Evolutionary conservation across 495 filamentous ascomycete species (phyloP).

Genomic region (Penicillium cataractarum): DNA sequence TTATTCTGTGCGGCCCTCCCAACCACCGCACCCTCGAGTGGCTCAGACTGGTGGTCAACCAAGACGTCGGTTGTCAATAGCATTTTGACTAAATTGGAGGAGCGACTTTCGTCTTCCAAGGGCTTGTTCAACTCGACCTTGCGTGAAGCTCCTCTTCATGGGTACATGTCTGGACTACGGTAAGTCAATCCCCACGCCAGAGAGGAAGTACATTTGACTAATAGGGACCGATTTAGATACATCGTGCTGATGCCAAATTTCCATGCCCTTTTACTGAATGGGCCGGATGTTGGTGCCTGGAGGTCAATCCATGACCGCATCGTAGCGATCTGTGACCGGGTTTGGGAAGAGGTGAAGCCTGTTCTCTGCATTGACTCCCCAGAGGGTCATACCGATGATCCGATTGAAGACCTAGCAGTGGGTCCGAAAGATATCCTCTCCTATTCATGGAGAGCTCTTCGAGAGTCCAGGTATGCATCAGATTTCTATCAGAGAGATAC

Average conservation of each 20-base stretch:
- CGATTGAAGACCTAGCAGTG: slow-evolving; percentile 66
- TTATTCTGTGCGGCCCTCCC: slow-evolving; percentile 49
- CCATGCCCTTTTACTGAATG: slow-evolving; percentile 32
- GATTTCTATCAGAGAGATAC: not conserved
- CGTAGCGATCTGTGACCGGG: slow-evolving; percentile 55
- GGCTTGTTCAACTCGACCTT: slow-evolving; percentile 62
- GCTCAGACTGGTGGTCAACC: slow-evolving; percentile 40
- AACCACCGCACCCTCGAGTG: slow-evolving; percentile 6
- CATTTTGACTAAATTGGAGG: slow-evolving; percentile 55
- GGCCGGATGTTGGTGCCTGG: slow-evolving; percentile 31
- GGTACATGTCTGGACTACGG: slow-evolving; percentile 67
- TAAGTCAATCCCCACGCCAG: slow-evolving; percentile 37
- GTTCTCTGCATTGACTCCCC: slow-evolving; percentile 90
- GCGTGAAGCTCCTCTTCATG: slow-evolving; percentile 68
- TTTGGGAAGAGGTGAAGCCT: slow-evolving; percentile 75
- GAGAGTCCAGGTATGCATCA: slow-evolving; percentile 75
- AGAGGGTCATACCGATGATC: slow-evolving; percentile 80
- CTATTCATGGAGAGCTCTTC: slow-evolving; percentile 89
- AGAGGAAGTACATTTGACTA: not conserved
- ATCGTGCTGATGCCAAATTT: slow-evolving; percentile 45
- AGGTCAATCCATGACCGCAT: slow-evolving; percentile 58
- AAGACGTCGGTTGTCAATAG: slow-evolving; percentile 48
- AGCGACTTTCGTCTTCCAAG: slow-evolving; percentile 58
- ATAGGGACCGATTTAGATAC: slow-evolving; percentile 38
- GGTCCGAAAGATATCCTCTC: slow-evolving; percentile 85